These are phyloP conservation scores for Phoenix roebelenii DNA, from an alignment of 176 grass and related monocot species.

Conservation along the genomic window DNA sequence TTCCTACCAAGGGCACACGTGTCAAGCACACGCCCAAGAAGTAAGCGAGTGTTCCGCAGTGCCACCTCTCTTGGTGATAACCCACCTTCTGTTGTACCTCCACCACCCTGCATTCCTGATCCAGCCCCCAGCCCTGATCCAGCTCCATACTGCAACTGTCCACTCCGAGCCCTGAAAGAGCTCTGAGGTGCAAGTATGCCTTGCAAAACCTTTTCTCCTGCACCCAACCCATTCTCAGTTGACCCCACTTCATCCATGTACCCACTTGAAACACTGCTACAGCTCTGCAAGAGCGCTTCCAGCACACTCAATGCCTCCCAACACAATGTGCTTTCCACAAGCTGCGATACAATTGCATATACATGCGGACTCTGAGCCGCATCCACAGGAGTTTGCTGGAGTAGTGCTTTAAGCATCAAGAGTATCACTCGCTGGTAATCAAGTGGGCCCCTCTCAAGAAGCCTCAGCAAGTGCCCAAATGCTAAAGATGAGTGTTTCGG, in stretches of 20 bases:
- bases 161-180: slow-evolving; percentile 86
- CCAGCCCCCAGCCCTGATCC: slow-evolving; percentile 61
- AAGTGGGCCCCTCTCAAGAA: slow-evolving; percentile 81
- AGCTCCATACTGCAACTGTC: slow-evolving; percentile 46
- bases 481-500: slow-evolving; percentile 89
- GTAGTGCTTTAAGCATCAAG: slow-evolving; percentile 75
- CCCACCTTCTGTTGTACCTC: slow-evolving; percentile 31
- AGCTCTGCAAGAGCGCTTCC: slow-evolving; percentile 84
- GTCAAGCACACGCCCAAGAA: slow-evolving; percentile 84
- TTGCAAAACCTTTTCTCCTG: slow-evolving; percentile 58
- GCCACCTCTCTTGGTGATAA: slow-evolving; percentile 52
- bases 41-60: slow-evolving; percentile 67
- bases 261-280: slow-evolving; percentile 41
- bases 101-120: slow-evolving; percentile 34
- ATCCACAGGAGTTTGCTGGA: slow-evolving; percentile 84
- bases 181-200: slow-evolving; percentile 64
- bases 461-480: slow-evolving; percentile 87
- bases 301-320: slow-evolving; percentile 77
- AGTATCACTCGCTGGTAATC: slow-evolving; percentile 87
- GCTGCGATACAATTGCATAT: slow-evolving; percentile 79
- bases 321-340: slow-evolving; percentile 70
- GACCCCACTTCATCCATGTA: slow-evolving; percentile 40
- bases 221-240: slow-evolving; percentile 45
- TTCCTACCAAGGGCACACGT: slow-evolving; percentile 84
- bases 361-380: slow-evolving; percentile 78